These are phyloP conservation scores for Sambucus nigra DNA, from an alignment of 129 eudicot genomes.

Conservation along the genomic window DNA sequence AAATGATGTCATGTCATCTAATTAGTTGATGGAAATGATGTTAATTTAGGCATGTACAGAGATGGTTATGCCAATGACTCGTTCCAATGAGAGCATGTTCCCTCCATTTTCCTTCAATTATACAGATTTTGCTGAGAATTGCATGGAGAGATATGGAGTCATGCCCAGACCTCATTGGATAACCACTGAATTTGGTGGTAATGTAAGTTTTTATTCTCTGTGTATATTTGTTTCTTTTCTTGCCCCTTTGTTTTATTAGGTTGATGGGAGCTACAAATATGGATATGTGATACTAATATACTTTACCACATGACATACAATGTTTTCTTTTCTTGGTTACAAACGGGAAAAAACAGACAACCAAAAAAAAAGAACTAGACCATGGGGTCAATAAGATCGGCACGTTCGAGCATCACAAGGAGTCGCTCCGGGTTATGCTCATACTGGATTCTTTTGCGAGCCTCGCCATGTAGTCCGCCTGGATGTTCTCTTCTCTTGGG, in stretches of 20 bases:
- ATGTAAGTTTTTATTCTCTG: conserved; percentile 13
- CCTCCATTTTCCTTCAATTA: conserved; percentile 36
- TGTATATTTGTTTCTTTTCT: not conserved
- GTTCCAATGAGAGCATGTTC: conserved; percentile 47
- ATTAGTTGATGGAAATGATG: not conserved
- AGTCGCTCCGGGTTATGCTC: no score
- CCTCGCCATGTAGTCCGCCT: no score
- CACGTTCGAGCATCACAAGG: no score
- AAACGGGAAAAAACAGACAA: no score
- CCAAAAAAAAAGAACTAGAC: no score
- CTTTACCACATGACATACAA: no score
- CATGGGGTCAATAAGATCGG: no score
- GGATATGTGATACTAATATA: no score
- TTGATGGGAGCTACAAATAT: no score
- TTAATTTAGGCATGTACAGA: conserved; percentile 47
- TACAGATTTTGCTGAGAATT: conserved; percentile 24
- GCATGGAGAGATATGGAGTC: conserved; percentile 25
- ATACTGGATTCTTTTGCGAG: no score
- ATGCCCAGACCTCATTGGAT: conserved; percentile 46
- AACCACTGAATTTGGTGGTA: conserved; percentile 46
- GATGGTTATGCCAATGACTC: conserved; percentile 45
- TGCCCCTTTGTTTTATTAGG: not conserved
- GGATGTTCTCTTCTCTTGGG: no score
- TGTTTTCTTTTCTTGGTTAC: no score
- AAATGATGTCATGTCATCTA: not conserved